A percentile compares a stretch with the other conserved stretches of the same genome.
Evolutionary conservation across 1,284 basidiomycete genomes (phyloP).

Genomic region (Sparassis latifolia): DNA sequence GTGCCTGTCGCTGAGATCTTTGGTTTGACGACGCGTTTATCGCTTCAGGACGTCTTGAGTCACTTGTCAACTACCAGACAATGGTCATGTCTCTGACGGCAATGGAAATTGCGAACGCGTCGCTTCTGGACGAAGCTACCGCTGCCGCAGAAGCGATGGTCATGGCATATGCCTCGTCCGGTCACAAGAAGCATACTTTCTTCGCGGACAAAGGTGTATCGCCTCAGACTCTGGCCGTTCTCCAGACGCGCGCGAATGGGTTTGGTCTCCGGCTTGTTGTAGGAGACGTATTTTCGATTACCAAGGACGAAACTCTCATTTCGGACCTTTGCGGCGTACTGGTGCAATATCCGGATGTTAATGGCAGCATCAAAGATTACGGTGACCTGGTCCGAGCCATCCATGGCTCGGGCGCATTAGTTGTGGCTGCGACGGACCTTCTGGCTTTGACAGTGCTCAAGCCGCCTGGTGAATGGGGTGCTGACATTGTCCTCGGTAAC

Average conservation of each 20-base stretch:
- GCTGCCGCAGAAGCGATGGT: conserved; percentile 93
- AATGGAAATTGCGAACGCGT: conserved; percentile 94
- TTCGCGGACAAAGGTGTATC: conserved; percentile 78
- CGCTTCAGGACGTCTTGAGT: conserved; percentile 80
- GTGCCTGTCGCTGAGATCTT: background rate
- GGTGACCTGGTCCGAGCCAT: conserved; percentile 58
- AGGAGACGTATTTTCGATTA: conserved; percentile 48
- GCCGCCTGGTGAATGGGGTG: conserved; percentile 98
- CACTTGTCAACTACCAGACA: conserved; percentile 95
- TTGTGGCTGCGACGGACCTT: conserved; percentile 88
- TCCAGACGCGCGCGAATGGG: conserved; percentile 83
- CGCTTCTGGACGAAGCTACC: conserved; percentile 87
- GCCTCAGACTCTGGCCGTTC: conserved; percentile 84
- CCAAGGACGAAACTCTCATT: conserved; percentile 48
- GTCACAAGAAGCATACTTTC: conserved; percentile 79
- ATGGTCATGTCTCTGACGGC: conserved; percentile 93
- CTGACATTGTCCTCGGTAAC: conserved; percentile 93
- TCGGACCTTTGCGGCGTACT: conserved; percentile 81
- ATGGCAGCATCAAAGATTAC: conserved; percentile 84
- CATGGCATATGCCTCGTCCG: conserved; percentile 63
- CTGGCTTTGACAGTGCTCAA: conserved; percentile 90
- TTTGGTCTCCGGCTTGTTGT: conserved; percentile 82
- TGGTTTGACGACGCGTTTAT: conserved; percentile 7
- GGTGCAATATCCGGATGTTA: conserved; percentile 89
- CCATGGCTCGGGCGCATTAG: conserved; percentile 74